Evolutionary conservation across 2,329 filamentous ascomycete species (phyloP).

Genomic region (Colletotrichum sp.): DNA sequence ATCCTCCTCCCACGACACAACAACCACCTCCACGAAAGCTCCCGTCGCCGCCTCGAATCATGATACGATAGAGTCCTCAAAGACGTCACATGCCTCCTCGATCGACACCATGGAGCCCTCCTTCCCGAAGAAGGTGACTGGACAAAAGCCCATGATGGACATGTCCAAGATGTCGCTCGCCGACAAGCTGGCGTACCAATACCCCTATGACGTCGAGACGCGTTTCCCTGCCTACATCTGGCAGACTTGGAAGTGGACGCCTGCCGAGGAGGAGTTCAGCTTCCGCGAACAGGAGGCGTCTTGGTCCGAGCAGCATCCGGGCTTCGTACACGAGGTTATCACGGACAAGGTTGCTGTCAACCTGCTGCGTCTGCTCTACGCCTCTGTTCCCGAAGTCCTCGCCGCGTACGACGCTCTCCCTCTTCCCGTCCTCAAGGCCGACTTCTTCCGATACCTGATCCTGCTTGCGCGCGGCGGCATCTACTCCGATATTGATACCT

Average conservation of each 20-base stretch:
- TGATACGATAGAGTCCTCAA: conserved; percentile 10
- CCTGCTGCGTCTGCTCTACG: conserved; percentile 85
- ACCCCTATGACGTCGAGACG: conserved; percentile 85
- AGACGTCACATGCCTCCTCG: neutral
- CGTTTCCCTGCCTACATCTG: conserved; percentile 98
- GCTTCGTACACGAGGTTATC: conserved; percentile 95
- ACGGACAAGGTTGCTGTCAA: conserved; percentile 87
- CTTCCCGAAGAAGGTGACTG: conserved; percentile 35
- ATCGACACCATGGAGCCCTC: conserved; percentile 2
- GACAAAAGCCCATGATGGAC: conserved; percentile 71
- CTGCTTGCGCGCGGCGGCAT: conserved; percentile 65
- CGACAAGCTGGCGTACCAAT: conserved; percentile 90
- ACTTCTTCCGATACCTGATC: conserved; percentile 80
- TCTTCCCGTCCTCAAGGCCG: conserved; percentile 76
- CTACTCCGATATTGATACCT: conserved; percentile 93
- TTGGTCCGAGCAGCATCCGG: conserved; percentile 86
- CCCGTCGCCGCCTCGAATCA: conserved; percentile 23
- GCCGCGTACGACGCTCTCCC: conserved; percentile 78
- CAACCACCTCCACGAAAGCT: conserved; percentile 24
- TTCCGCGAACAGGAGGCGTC: conserved; percentile 87
- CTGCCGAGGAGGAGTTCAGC: conserved; percentile 76
- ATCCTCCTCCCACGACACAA: conserved; percentile 59
- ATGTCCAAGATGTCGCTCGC: conserved; percentile 73
- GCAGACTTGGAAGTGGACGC: conserved; percentile 97
- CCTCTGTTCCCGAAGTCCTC: conserved; percentile 77